Conservation (phyloP, 148 eudicot species). For the Chenopodium album region DNA sequence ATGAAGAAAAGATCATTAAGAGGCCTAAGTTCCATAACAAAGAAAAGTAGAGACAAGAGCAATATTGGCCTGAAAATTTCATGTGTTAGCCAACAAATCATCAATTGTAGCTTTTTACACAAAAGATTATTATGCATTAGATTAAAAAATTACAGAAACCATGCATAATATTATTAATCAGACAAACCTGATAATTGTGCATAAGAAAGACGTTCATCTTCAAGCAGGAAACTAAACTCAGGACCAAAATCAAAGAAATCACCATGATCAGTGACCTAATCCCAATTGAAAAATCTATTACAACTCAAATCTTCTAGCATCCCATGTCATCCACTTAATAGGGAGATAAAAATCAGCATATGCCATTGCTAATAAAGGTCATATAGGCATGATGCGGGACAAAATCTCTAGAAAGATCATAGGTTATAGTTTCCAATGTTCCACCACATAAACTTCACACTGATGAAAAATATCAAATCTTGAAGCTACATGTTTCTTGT, state of each 20-base stretch:
- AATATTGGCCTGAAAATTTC: not conserved
- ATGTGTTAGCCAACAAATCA: too few relatives aligned
- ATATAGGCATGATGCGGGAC: slow-evolving; percentile 10
- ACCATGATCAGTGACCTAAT: slow-evolving; percentile 7
- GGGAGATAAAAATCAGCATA: not conserved
- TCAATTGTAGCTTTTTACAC: too few relatives aligned
- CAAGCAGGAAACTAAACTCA: slow-evolving; percentile 13
- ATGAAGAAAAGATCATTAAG: too few relatives aligned
- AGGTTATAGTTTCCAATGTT: not conserved
- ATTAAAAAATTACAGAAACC: slow-evolving; percentile 1
- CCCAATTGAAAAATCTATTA: slow-evolving; percentile 10
- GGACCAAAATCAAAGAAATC: slow-evolving; percentile 15
- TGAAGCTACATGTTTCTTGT: slow-evolving; percentile 7
- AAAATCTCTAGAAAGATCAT: slow-evolving; percentile 1
- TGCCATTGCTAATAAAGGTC: slow-evolving; percentile 13
- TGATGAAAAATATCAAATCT: not conserved
- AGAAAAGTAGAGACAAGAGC: not conserved
- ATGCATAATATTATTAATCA: slow-evolving; percentile 3
- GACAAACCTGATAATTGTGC: slow-evolving; percentile 19
- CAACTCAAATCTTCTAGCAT: slow-evolving; percentile 5
- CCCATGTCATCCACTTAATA: not conserved
- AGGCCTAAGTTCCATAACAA: too few relatives aligned
- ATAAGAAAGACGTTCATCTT: slow-evolving; percentile 18
- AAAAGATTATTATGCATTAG: not conserved
- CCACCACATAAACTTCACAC: slow-evolving; percentile 11